Evolutionary conservation across 2,329 filamentous ascomycete genomes (phyloP).

Genomic region (Phaeosphaeriaceae sp.): DNA sequence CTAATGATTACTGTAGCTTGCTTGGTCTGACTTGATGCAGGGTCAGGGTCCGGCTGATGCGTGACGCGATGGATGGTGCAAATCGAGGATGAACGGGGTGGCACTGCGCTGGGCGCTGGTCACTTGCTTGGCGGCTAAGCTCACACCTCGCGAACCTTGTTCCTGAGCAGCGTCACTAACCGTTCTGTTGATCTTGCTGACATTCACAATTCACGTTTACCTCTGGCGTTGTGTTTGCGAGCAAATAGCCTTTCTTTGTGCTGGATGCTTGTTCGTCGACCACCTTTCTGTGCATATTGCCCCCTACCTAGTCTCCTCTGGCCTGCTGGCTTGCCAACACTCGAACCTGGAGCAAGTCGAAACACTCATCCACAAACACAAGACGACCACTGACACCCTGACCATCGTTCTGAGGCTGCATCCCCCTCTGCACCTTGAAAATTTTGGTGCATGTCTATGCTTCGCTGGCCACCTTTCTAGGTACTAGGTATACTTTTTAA

Average conservation of each 20-base stretch:
- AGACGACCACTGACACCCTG: no score
- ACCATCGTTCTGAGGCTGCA: not conserved
- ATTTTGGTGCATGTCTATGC: conserved; percentile 12
- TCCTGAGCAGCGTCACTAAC: conserved; percentile 16
- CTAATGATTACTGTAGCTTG: not conserved
- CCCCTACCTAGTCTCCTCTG: conserved; percentile 5
- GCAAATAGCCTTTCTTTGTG: conserved; percentile 5
- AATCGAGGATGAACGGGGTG: not conserved
- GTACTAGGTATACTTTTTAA: no score
- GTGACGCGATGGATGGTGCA: not conserved
- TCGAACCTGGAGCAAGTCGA: conserved; percentile 10
- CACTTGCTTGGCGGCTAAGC: conserved; percentile 2
- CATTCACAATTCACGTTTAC: conserved; percentile 8
- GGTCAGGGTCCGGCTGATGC: not conserved
- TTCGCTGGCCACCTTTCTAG: not conserved
- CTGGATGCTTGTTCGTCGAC: conserved; percentile 1
- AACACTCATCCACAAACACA: conserved; percentile 3
- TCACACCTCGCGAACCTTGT: conserved; percentile 7
- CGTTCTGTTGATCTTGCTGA: not conserved
- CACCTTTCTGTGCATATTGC: conserved; percentile 1
- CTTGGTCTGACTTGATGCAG: not conserved
- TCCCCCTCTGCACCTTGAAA: not conserved
- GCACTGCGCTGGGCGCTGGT: not conserved
- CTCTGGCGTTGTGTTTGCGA: conserved; percentile 12
- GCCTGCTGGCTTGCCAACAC: conserved; percentile 1